A percentile compares a stretch with the other conserved stretches of the same genome.
Conservation (phyloP, 176 grass and related monocot species). For the Musa itinerans region DNA sequence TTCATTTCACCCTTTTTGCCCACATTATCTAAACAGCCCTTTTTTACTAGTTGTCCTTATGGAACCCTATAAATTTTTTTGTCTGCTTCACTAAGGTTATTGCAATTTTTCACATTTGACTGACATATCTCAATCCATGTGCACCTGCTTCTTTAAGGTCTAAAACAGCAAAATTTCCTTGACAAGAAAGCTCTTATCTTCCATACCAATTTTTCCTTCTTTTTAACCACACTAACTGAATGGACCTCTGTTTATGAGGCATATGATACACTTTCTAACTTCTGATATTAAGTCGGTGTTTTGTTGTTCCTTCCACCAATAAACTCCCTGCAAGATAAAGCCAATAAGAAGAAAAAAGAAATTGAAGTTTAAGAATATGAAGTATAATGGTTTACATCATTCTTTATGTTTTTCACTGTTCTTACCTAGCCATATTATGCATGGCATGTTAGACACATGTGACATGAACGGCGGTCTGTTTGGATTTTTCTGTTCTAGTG, state of each 20-base stretch:
- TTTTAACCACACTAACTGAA: too few species aligned
- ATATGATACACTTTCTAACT: neutral
- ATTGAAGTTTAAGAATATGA: neutral
- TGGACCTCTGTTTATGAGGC: neutral
- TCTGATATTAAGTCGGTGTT: neutral
- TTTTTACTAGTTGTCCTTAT: too few species aligned
- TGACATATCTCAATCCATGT: too few species aligned
- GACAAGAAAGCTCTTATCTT: neutral
- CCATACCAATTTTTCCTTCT: neutral
- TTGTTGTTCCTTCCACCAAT: neutral
- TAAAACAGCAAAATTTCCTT: neutral
- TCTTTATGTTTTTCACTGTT: neutral
- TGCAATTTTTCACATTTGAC: too few species aligned
- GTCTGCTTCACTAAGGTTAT: too few species aligned
- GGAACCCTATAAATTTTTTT: too few species aligned
- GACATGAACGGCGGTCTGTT: neutral
- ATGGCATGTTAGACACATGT: neutral
- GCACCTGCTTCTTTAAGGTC: too few species aligned
- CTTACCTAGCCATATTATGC: neutral
- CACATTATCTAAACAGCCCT: too few species aligned
- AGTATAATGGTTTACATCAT: neutral
- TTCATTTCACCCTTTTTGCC: too few species aligned
- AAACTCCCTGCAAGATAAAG: neutral
- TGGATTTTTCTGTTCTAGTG: constrained; percentile 32
- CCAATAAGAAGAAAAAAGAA: neutral